Evolutionary conservation across 2,329 filamentous ascomycete genomes (phyloP).

Genomic region (Ophiostoma sp.): DNA sequence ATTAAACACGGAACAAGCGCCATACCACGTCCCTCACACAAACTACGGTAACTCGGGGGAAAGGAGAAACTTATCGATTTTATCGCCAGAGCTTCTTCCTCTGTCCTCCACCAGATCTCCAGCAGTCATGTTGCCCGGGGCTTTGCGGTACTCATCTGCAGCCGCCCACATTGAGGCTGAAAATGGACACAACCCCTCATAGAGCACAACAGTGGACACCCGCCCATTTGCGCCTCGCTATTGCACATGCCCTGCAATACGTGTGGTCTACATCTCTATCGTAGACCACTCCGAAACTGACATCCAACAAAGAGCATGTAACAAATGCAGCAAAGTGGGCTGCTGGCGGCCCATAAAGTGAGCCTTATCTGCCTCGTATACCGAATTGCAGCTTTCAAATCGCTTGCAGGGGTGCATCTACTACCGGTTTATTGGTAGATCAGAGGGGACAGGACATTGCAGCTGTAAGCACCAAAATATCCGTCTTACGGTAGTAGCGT

Average conservation of each 20-base stretch:
- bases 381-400: background rate
- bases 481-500: background rate
- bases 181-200: background rate
- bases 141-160: background rate
- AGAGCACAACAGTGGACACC: background rate
- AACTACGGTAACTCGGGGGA: background rate
- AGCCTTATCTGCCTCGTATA: background rate
- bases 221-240: background rate
- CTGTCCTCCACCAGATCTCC: too few relatives aligned
- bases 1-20: background rate
- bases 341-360: background rate
- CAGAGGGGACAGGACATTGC: background rate
- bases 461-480: background rate
- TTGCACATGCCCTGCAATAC: background rate
- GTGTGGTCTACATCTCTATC: too few relatives aligned
- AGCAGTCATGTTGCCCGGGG: background rate
- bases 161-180: background rate
- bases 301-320: background rate
- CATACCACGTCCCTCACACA: background rate
- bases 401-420: background rate
- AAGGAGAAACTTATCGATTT: background rate
- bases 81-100: background rate
- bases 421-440: background rate
- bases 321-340: background rate
- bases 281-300: background rate